phyloP scores from a whole-genome alignment of 139 green algal genomes.

The Tetraselmis striata region DNA sequence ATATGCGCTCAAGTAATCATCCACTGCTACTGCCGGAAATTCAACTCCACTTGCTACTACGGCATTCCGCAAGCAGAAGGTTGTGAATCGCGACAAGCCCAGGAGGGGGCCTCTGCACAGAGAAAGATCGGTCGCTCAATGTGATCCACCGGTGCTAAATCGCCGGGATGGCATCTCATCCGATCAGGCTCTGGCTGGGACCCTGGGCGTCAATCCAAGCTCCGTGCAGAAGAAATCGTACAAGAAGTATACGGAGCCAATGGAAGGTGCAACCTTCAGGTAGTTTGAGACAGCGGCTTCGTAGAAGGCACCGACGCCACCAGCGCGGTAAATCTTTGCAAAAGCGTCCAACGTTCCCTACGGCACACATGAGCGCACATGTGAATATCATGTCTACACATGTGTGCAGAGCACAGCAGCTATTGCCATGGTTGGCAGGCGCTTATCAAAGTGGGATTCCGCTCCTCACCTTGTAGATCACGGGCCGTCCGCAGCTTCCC shows the following conservation, averaged over 20 bases:
- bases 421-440: not conserved
- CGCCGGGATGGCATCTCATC: too few relatives aligned
- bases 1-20: too few relatives aligned
- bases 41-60: too few relatives aligned
- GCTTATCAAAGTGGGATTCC: not conserved
- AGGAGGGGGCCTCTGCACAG: too few relatives aligned
- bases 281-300: not conserved
- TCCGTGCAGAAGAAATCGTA: not conserved
- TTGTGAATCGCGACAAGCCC: too few relatives aligned
- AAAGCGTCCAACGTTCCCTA: not conserved
- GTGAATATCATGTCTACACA: not conserved
- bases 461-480: not conserved
- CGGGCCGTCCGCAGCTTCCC: not conserved
- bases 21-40: too few relatives aligned
- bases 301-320: not conserved
- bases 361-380: too few relatives aligned
- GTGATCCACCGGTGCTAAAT: too few relatives aligned
- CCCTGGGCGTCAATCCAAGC: not conserved
- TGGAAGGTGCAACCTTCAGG: not conserved
- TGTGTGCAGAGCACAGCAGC: not conserved
- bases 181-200: too few relatives aligned
- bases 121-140: too few relatives aligned
- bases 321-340: not conserved
- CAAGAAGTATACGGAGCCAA: not conserved
- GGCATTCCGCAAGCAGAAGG: too few relatives aligned